Conservation (phyloP, 2,329 filamentous ascomycete genomes). For the Apiospora malaysiana region DNA sequence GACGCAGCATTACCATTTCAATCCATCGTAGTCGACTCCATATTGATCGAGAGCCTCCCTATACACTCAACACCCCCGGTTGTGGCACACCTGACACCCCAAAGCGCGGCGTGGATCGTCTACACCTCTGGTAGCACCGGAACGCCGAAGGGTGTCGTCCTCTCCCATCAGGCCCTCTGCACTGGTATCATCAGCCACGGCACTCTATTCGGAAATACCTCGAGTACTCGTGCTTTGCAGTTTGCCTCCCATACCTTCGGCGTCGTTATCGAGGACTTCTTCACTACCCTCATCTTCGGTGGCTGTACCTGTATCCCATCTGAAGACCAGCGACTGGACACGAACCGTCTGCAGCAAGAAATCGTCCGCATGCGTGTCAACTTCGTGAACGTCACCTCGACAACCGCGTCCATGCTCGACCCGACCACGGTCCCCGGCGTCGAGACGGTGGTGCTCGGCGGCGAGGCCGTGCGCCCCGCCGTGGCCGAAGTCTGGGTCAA, state of each 20-base stretch:
- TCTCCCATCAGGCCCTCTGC: conserved; percentile 77
- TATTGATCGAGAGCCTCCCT: too few species aligned
- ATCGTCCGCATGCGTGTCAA: conserved; percentile 36
- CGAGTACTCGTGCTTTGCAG: conserved; percentile 44
- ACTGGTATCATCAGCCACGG: conserved; percentile 75
- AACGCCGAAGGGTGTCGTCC: conserved; percentile 77
- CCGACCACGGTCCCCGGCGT: conserved; percentile 73
- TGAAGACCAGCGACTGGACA: conserved; percentile 28
- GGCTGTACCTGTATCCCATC: conserved; percentile 14
- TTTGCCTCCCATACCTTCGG: conserved; percentile 8
- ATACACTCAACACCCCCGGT: too few species aligned
- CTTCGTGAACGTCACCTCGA: conserved; percentile 85
- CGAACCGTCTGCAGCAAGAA: conserved; percentile 40
- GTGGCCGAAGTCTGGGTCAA: conserved; percentile 71
- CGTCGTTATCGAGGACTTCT: conserved; percentile 1
- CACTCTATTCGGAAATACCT: conserved; percentile 65
- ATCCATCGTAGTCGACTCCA: too few species aligned
- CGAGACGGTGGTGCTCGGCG: conserved; percentile 78
- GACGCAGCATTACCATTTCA: too few species aligned
- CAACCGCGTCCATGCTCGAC: conserved; percentile 77
- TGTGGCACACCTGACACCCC: too few species aligned
- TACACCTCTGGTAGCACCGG: conserved; percentile 87
- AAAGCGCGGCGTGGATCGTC: conserved; percentile 41
- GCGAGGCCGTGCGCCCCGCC: conserved; percentile 66
- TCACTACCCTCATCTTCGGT: conserved; percentile 11